A percentile compares a stretch with the other conserved stretches of the same genome.
Evolutionary conservation across 1,284 basidiomycete species (phyloP).

Genomic region (Tylopilus sp.): DNA sequence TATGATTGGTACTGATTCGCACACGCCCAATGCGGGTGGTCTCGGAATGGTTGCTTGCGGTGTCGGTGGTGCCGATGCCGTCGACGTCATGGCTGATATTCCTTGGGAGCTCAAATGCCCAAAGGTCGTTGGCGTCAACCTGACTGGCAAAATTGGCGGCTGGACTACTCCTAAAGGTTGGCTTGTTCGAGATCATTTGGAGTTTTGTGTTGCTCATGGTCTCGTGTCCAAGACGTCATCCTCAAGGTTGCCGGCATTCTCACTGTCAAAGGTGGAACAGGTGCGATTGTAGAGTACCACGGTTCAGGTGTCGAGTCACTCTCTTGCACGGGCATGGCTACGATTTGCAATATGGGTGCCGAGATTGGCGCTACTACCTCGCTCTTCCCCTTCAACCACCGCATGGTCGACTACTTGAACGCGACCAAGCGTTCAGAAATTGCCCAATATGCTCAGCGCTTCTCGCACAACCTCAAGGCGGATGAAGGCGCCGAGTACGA

Average conservation of each 20-base stretch:
- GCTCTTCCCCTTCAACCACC: slow-evolving; percentile 96
- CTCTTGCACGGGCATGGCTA: slow-evolving; percentile 99
- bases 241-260: slow-evolving; percentile 97
- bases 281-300: slow-evolving; percentile 93
- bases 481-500: slow-evolving; percentile 94
- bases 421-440: slow-evolving; percentile 90
- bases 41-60: slow-evolving; percentile 98
- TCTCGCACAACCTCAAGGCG: slow-evolving; percentile 88
- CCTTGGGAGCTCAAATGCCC: slow-evolving; percentile 99
- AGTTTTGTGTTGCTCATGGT: slow-evolving; percentile 1
- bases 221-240: slow-evolving; percentile 68
- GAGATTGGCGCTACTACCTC: slow-evolving; percentile 99
- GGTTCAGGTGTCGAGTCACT: slow-evolving; percentile 93
- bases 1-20: slow-evolving; percentile 99
- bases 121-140: slow-evolving; percentile 96
- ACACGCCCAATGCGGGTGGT: slow-evolving; percentile 98
- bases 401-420: slow-evolving; percentile 90
- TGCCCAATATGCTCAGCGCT: slow-evolving; percentile 84
- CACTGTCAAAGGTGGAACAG: slow-evolving; percentile 97
- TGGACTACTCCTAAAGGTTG: slow-evolving; percentile 97
- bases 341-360: slow-evolving; percentile 99
- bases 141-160: slow-evolving; percentile 91
- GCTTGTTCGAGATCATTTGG: background rate
- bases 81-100: slow-evolving; percentile 96
- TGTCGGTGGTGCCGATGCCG: slow-evolving; percentile 98